Base-by-base conservation (phyloP, 83 land plant genomes). In the Picea engelmannii region DNA sequence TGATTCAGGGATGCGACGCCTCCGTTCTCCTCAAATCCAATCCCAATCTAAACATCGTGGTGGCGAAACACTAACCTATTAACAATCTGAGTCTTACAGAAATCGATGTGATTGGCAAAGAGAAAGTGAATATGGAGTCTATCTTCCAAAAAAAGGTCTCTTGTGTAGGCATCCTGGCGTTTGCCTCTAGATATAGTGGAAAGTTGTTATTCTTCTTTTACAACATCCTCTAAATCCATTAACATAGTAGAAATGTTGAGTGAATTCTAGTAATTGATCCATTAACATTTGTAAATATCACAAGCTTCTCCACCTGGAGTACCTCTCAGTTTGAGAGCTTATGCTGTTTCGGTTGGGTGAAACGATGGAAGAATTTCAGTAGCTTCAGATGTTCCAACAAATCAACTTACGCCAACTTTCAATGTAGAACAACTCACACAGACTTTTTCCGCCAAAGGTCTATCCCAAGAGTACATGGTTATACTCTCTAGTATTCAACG, bases 1-100 rank as follows among this genome's bases (percentile, higher is more conserved):
- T 6, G 9, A 44, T 44, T 49, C 88, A 90, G 92, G 92, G 90
- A 44, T 90, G 92, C 66, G 92, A 90, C 82, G 92, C 82, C 38
- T 90, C 92, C 1, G 66, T 90, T 40, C 80, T 87, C 16, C 63
- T 90, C n/a, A 85, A 85, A 4, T 76, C 92, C 6, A 84, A 84
- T 18, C 76, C 80, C 2, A 78, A 74, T 15, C 12, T 49, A 10
- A 12, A 10, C 55, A 9, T 49, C 55, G 55, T 10, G 2, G 55
- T 10, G 55, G 55, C 9, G 55, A 49, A 49, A 49, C 11, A 49
- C 55, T 9, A 10, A 10, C 55, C 12, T 49, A 10, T 10, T 49
- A 49, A 49, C 55, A 49, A 49, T 49, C 55, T 10, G 10, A 49
- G 55, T 49, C 55, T 49, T 10, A 10, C 10, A 49, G 11, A 0